phyloP scores from a whole-genome alignment of 345 rosid species.

The Populus simonii region DNA sequence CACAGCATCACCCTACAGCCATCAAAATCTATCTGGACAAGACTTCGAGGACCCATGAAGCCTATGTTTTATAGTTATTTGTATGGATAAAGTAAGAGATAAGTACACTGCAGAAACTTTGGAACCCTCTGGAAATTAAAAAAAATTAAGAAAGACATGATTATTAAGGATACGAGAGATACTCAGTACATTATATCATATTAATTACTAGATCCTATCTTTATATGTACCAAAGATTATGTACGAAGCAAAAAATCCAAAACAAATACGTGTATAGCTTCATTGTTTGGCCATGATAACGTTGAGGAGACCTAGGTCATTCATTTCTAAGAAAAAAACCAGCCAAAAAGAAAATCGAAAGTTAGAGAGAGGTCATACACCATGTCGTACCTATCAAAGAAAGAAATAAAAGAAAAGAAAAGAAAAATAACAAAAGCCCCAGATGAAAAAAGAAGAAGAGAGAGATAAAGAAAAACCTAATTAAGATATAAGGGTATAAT shows the following conservation, averaged over 20 bases:
- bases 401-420: rapidly evolving
- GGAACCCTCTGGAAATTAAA: no score
- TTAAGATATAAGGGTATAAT: not conserved
- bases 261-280: not conserved
- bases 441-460: not conserved
- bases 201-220: not conserved
- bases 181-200: not conserved
- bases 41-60: not conserved
- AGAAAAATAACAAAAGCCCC: not conserved
- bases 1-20: not conserved
- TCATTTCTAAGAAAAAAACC: not conserved
- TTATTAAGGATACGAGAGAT: not conserved
- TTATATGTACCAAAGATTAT: not conserved
- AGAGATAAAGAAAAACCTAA: not conserved
- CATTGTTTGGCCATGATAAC: not conserved
- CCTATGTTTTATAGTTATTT: not conserved
- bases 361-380: not conserved
- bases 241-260: not conserved
- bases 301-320: not conserved
- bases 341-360: not conserved
- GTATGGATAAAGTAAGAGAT: not conserved
- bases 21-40: not conserved
- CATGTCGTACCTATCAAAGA: not conserved
- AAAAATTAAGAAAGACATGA: not conserved
- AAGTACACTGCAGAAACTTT: not conserved